These are phyloP conservation scores for Pichia sp. DNA, from an alignment of 1,139 yeast species.

Conservation along the genomic window DNA sequence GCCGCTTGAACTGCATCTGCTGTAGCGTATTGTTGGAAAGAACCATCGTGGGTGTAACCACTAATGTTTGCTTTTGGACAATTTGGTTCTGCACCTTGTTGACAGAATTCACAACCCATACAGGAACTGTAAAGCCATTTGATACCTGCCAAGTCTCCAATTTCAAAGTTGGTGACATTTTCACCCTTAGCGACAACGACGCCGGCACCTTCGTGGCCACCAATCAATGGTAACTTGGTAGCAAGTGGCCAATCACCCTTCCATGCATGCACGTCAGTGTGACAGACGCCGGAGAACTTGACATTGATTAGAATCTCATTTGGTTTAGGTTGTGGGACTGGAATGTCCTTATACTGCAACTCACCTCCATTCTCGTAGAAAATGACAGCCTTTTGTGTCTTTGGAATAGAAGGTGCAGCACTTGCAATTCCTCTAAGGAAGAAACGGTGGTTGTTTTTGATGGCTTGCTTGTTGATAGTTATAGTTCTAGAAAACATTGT, in stretches of 20 bases:
- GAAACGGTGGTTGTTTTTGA: no score
- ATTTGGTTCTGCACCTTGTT: slow-evolving; percentile 56
- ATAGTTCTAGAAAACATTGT: no score
- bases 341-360: slow-evolving; percentile 52
- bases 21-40: slow-evolving; percentile 75
- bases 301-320: slow-evolving; percentile 61
- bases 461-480: no score
- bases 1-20: slow-evolving; percentile 78
- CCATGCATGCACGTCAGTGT: slow-evolving; percentile 77
- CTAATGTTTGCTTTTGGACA: slow-evolving; percentile 64
- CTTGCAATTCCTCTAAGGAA: slow-evolving; percentile 10
- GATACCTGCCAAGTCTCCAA: slow-evolving; percentile 69
- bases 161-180: slow-evolving; percentile 56
- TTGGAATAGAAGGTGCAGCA: slow-evolving; percentile 27
- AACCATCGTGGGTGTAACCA: slow-evolving; percentile 76
- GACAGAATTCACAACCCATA: slow-evolving; percentile 63
- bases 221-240: slow-evolving; percentile 63
- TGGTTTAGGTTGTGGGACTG: slow-evolving; percentile 63
- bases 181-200: slow-evolving; percentile 65
- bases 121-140: slow-evolving; percentile 75
- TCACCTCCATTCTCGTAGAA: slow-evolving; percentile 40
- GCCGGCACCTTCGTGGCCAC: slow-evolving; percentile 86
- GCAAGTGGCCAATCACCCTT: slow-evolving; percentile 72
- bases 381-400: slow-evolving; percentile 40
- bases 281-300: slow-evolving; percentile 74